Evolutionary conservation across 176 grass and related monocot genomes (phyloP).

Genomic region (Raddia guianensis): DNA sequence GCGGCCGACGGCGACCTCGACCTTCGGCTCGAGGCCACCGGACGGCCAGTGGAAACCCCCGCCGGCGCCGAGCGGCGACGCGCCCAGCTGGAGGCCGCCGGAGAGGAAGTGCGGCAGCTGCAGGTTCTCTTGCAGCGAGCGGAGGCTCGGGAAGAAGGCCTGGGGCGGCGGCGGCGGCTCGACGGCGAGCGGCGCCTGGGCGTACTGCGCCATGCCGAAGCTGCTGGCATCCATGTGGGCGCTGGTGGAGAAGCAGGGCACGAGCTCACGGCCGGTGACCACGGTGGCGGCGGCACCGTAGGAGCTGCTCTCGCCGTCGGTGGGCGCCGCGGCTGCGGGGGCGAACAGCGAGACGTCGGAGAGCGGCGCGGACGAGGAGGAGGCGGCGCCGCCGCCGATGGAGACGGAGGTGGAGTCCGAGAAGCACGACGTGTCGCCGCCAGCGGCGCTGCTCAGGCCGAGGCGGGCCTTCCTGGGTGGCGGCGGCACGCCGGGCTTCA

Average conservation of each 20-base stretch:
- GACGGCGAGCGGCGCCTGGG: constrained; percentile 32
- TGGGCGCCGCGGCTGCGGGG: background rate
- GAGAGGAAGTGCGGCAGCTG: constrained; percentile 62
- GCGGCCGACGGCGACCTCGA: constrained; percentile 31
- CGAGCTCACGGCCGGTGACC: constrained; percentile 74
- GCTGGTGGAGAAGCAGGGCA: constrained; percentile 98
- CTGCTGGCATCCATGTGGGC: constrained; percentile 35
- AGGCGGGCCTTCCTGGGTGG: constrained; percentile 51
- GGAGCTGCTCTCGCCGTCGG: constrained; percentile 39
- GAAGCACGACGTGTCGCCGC: constrained; percentile 48
- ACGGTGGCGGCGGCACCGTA: constrained; percentile 28
- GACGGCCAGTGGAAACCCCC: constrained; percentile 32
- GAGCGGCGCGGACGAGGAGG: constrained; percentile 53
- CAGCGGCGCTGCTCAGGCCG: constrained; percentile 11
- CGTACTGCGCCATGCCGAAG: constrained; percentile 50
- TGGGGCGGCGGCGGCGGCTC: constrained; percentile 33
- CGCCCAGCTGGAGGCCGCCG: background rate
- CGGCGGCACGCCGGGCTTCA: constrained; percentile 52
- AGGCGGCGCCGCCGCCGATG: constrained; percentile 47
- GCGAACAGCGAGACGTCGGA: constrained; percentile 43
- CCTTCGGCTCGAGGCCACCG: constrained; percentile 48
- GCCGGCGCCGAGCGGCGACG: background rate
- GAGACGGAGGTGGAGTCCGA: constrained; percentile 72
- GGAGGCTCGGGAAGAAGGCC: constrained; percentile 49
- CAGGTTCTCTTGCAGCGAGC: constrained; percentile 57